A percentile compares a stretch with the other conserved stretches of the same genome.
Evolutionary conservation across 768 basidiomycete genomes (phyloP).

Genomic region (Tricholoma matsutake): DNA sequence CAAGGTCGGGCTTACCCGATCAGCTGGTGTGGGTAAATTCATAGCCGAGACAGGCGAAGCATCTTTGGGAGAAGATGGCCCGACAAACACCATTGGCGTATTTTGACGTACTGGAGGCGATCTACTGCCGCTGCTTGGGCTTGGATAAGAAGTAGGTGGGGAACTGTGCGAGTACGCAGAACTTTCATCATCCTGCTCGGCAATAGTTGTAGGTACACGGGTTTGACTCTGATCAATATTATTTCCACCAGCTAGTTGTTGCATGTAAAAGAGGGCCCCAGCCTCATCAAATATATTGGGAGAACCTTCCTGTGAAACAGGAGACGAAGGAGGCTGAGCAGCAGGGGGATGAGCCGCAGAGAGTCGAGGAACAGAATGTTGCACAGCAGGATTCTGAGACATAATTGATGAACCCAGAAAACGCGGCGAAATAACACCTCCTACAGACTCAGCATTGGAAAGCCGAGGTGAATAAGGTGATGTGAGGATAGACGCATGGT

Average conservation of each 20-base stretch:
- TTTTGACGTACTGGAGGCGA: slow-evolving; percentile 29
- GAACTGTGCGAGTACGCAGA: slow-evolving; percentile 14
- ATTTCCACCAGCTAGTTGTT: slow-evolving; percentile 41
- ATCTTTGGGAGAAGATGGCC: slow-evolving; percentile 12
- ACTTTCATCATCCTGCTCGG: slow-evolving; percentile 40
- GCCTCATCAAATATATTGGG: slow-evolving; percentile 50
- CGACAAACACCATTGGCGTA: slow-evolving; percentile 38
- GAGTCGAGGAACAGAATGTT: slow-evolving; percentile 9
- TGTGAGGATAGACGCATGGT: slow-evolving; percentile 28
- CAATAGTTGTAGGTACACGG: slow-evolving; percentile 42
- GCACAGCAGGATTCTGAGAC: slow-evolving; percentile 11
- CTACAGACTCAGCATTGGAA: slow-evolving; percentile 11
- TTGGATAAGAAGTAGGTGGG: slow-evolving; percentile 6
- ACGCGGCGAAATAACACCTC: slow-evolving; percentile 7
- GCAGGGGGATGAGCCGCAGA: slow-evolving; percentile 10
- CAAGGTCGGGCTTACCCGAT: slow-evolving; percentile 31
- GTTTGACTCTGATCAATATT: slow-evolving; percentile 16
- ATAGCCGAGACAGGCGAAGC: slow-evolving; percentile 10
- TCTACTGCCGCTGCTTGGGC: slow-evolving; percentile 7
- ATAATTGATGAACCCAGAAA: slow-evolving; percentile 18
- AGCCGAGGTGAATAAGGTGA: slow-evolving; percentile 36
- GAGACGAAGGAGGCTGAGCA: not conserved
- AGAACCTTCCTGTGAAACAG: slow-evolving; percentile 20
- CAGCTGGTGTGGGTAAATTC: slow-evolving; percentile 20
- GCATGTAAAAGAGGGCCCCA: slow-evolving; percentile 69